A percentile compares a stretch with the other conserved stretches of the same genome.
Conservation (phyloP, 2,329 filamentous ascomycete genomes). For the Rosellinia necatrix region DNA sequence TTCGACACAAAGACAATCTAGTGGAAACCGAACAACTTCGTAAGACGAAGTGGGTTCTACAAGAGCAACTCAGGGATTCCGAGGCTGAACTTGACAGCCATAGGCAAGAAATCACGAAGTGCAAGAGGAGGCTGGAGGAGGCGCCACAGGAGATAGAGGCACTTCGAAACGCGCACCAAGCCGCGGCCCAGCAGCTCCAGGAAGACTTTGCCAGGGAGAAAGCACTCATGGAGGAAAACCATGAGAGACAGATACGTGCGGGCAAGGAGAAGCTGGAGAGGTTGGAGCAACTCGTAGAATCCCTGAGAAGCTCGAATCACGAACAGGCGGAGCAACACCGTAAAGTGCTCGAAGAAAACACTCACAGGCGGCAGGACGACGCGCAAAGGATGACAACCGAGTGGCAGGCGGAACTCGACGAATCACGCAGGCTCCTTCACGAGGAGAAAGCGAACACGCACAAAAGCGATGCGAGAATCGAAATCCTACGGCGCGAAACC, state of each 20-base stretch:
- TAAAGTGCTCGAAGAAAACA: not conserved
- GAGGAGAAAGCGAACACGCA: not conserved
- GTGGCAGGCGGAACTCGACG: constrained; percentile 1
- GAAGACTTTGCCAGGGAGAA: not conserved
- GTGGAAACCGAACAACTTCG: not conserved
- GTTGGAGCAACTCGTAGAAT: not conserved
- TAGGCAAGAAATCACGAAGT: not conserved
- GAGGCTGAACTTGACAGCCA: not conserved
- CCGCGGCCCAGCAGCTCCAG: not conserved
- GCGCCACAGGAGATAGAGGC: not conserved
- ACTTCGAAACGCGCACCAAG: not conserved
- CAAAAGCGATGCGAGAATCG: not conserved
- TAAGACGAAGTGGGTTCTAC: not conserved
- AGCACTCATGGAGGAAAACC: not conserved
- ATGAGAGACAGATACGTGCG: not conserved
- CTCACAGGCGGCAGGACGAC: not conserved
- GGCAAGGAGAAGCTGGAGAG: not conserved
- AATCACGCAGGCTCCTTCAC: not conserved
- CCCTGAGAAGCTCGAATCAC: not conserved
- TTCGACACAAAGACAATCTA: not conserved
- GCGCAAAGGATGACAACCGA: not conserved
- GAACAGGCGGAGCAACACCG: constrained; percentile 4
- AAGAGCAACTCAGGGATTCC: not conserved
- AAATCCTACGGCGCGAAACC: not conserved
- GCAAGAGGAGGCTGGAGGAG: not conserved